Percentiles rank a stretch among this genome's conserved stretches.
Conservation (phyloP, 306 rosid genomes). For the Prunus mongolica region DNA sequence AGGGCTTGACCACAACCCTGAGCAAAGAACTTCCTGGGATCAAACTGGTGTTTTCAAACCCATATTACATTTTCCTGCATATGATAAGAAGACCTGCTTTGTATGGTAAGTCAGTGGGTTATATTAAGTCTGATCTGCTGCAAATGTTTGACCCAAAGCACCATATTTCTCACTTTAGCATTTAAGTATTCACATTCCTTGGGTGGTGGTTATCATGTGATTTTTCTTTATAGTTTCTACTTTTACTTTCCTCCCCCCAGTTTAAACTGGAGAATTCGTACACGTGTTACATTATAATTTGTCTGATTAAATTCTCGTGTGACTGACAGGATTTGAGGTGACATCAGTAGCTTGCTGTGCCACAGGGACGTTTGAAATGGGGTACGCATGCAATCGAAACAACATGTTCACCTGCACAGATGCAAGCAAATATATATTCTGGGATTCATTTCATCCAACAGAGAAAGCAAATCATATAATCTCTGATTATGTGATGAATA, state of each 20-base stretch:
- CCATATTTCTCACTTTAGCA: background rate
- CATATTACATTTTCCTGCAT: conserved; percentile 40
- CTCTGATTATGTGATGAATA: conserved; percentile 23
- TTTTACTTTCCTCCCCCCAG: background rate
- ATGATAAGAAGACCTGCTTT: conserved; percentile 49
- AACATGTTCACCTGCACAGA: conserved; percentile 36
- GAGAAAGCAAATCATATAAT: conserved; percentile 35
- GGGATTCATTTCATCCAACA: conserved; percentile 60
- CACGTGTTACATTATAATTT: background rate
- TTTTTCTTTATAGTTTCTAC: background rate
- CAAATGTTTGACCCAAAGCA: background rate
- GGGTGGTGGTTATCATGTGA: background rate
- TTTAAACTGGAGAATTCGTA: background rate
- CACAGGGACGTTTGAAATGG: conserved; percentile 53
- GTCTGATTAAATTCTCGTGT: background rate
- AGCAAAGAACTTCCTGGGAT: conserved; percentile 57
- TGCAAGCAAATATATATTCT: conserved; percentile 41
- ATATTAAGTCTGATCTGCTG: background rate
- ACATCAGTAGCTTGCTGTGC: conserved; percentile 43
- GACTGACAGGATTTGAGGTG: conserved; percentile 32
- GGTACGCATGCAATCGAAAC: conserved; percentile 44
- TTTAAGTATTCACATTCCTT: conserved; percentile 1
- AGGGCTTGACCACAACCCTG: conserved; percentile 39
- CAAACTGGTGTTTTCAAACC: conserved; percentile 69
- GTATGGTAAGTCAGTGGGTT: conserved; percentile 45